Base-by-base conservation (phyloP, 495 filamentous ascomycete genomes). In the Copromyces sp. region DNA sequence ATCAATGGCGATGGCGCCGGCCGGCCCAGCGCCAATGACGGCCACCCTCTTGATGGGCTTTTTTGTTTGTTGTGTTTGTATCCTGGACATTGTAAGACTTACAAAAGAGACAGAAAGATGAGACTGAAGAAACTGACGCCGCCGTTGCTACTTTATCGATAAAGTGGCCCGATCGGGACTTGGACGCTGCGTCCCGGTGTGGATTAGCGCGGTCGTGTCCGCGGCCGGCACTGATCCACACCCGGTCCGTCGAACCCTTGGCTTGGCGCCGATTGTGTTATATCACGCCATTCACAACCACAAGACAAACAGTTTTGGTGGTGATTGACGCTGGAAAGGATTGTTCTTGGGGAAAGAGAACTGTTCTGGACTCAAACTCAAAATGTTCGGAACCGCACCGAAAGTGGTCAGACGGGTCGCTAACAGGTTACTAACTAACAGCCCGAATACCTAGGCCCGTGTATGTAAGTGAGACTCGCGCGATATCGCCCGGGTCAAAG, bases 1-100 rank as follows among this genome's bases (percentile, higher is more conserved):
- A 82, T 89, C 86, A 4, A 88, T 80, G 0, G 88, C 78, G 76
- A 89, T 89, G 69, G 87, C 87, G 11, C 88, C 88, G 0, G 87
- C 81, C 11, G 88, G 88, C 3, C 88, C 87, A 2, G 86, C 82
- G 11, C 88, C 87, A 72, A 90, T 88, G 5, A 90, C 82, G 24
- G 88, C 88, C 12, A 90, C 83, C 29, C 84, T 81, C 76, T 86
- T 88, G 37, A 84, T 75, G 8, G 75, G 74, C 53, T 35, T 65
- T 12, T 65, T 65, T 32, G 53, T 14, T 29, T 53, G 29, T 9
- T 65, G 53, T 65, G 24, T 24, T 24, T 35, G 53, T 65, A 9
- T 65, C 29, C 29, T 65, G 29, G 53, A 65, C 53, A 61, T 37
- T 4, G 2, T n/a, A n/a, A n/a, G n/a, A n/a, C n/a, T n/a, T n/a